Evolutionary conservation across 1,139 yeast species (phyloP).

Genomic region (Hyphopichia fennica): DNA sequence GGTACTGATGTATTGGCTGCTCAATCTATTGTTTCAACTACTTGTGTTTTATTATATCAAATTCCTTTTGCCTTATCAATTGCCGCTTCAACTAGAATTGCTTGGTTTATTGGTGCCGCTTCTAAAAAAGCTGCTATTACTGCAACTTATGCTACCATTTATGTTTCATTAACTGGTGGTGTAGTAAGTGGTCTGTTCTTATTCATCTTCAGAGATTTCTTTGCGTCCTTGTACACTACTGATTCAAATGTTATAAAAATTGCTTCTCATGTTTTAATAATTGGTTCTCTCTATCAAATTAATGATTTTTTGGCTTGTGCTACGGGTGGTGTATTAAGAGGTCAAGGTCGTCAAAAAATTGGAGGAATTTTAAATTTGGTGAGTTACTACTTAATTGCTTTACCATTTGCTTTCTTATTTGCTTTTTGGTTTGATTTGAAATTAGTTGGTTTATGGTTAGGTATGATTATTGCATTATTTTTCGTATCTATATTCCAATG

Average conservation of each 20-base stretch:
- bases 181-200: slow-evolving; percentile 36
- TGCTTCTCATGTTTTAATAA: slow-evolving; percentile 52
- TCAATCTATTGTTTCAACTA: slow-evolving; percentile 69
- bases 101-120: slow-evolving; percentile 77
- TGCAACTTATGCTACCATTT: slow-evolving; percentile 42
- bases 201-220: slow-evolving; percentile 33
- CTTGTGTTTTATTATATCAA: slow-evolving; percentile 68
- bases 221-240: slow-evolving; percentile 51
- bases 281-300: slow-evolving; percentile 60
- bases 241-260: slow-evolving; percentile 49
- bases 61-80: slow-evolving; percentile 74
- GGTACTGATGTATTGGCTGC: slow-evolving; percentile 72
- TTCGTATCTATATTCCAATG: slow-evolving; percentile 47
- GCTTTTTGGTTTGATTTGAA: slow-evolving; percentile 49
- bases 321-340: slow-evolving; percentile 61
- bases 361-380: slow-evolving; percentile 61
- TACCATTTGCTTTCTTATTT: slow-evolving; percentile 56
- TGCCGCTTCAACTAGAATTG: slow-evolving; percentile 74
- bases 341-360: slow-evolving; percentile 67
- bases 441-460: slow-evolving; percentile 61
- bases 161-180: slow-evolving; percentile 46
- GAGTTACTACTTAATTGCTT: slow-evolving; percentile 57
- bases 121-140: slow-evolving; percentile 49
- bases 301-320: slow-evolving; percentile 56
- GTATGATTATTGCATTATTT: slow-evolving; percentile 56